Conservation (phyloP, 441 rosid species). For the Pelargonium fulgidum region DNA sequence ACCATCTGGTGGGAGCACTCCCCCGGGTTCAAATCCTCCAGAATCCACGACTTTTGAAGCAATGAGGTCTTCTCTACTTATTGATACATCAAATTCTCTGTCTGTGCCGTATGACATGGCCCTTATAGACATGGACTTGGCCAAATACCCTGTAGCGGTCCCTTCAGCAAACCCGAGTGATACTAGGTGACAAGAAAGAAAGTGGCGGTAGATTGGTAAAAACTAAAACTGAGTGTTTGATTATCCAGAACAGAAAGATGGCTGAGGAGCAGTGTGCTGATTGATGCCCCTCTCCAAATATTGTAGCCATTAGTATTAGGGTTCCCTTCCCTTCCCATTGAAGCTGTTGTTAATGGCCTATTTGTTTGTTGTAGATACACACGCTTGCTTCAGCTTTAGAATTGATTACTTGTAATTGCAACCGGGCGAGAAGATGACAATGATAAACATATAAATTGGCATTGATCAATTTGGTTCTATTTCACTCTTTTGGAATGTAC, state of each 20-base stretch:
- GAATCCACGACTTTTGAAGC: conserved; percentile 39
- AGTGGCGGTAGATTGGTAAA: conserved; percentile 24
- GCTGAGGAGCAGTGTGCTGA: not conserved
- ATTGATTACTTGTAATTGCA: too few species aligned
- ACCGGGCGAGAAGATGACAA: too few species aligned
- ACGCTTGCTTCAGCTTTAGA: too few species aligned
- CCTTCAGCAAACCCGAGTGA: conserved; percentile 61
- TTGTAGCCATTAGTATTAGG: not conserved
- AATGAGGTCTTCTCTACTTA: conserved; percentile 60
- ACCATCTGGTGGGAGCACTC: conserved; percentile 58
- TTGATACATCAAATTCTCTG: conserved; percentile 52
- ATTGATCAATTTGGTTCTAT: too few species aligned
- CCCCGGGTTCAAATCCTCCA: conserved; percentile 30
- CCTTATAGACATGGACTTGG: conserved; percentile 78
- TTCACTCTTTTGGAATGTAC: too few species aligned
- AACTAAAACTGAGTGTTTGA: not conserved
- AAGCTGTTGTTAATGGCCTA: not conserved
- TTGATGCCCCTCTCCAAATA: not conserved
- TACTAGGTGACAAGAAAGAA: conserved; percentile 39
- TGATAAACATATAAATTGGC: too few species aligned
- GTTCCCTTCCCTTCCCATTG: too few species aligned
- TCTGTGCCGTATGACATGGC: conserved; percentile 67
- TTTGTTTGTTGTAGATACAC: not conserved
- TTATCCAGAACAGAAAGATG: not conserved
- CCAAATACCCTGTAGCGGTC: conserved; percentile 58